Conservation (phyloP, 352 stramenopile species). For the Blastocystis sp. region DNA sequence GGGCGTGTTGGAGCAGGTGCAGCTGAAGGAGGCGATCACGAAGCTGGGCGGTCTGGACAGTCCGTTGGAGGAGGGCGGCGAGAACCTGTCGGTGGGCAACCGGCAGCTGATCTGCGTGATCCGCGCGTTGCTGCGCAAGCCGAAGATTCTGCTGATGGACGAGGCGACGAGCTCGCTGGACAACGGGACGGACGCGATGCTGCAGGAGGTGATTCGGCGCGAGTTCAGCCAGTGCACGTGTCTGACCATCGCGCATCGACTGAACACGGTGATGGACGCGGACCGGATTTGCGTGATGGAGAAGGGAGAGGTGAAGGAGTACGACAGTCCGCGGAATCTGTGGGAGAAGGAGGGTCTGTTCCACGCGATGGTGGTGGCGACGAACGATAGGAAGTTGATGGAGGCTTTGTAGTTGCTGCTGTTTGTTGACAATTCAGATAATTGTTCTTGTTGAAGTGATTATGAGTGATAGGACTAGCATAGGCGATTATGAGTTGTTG, state of each 20-base stretch:
- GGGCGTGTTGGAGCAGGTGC: no score
- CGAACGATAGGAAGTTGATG: slow-evolving; percentile 68
- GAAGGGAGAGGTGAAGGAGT: slow-evolving; percentile 78
- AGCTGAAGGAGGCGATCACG: no score
- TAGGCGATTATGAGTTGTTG: no score
- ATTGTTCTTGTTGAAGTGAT: no score
- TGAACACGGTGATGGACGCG: slow-evolving; percentile 82
- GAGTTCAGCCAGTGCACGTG: slow-evolving; percentile 79
- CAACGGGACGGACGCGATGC: slow-evolving; percentile 71
- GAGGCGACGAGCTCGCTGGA: slow-evolving; percentile 79
- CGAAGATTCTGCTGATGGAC: slow-evolving; percentile 80
- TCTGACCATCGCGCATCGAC: slow-evolving; percentile 82
- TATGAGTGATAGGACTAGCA: no score
- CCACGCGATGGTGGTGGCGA: slow-evolving; percentile 60
- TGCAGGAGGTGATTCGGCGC: slow-evolving; percentile 75
- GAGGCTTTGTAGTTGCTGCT: not conserved
- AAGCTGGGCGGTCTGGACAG: slow-evolving; percentile 63
- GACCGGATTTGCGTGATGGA: slow-evolving; percentile 83
- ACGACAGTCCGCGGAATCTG: slow-evolving; percentile 77
- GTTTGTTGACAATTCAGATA: no score
- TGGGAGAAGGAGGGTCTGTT: slow-evolving; percentile 66
- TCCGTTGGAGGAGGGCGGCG: slow-evolving; percentile 71
- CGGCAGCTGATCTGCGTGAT: slow-evolving; percentile 81
- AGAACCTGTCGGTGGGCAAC: slow-evolving; percentile 83
- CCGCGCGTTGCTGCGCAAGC: slow-evolving; percentile 79